These are phyloP conservation scores for Rhodotorula kratochvilovae DNA, from an alignment of 768 basidiomycete genomes.

Conservation along the genomic window DNA sequence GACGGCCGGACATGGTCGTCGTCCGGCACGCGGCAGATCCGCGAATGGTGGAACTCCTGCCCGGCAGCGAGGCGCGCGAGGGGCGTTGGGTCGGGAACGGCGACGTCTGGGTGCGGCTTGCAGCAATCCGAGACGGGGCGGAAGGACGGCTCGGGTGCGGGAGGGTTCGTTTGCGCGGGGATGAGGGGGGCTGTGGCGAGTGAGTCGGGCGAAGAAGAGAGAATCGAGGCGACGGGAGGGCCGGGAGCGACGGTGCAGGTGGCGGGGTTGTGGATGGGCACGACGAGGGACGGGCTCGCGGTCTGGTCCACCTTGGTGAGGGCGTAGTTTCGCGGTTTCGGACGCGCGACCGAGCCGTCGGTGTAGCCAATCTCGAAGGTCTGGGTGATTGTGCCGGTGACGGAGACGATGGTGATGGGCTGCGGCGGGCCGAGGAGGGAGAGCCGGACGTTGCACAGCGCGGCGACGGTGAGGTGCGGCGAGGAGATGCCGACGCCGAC, in stretches of 20 bases:
- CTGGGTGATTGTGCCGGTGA: slow-evolving; percentile 20
- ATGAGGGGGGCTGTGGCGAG: neutral
- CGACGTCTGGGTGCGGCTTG: neutral
- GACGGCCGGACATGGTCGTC: slow-evolving; percentile 29
- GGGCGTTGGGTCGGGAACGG: slow-evolving; percentile 16
- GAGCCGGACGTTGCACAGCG: slow-evolving; percentile 25
- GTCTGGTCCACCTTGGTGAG: slow-evolving; percentile 22
- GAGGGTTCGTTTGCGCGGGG: no score
- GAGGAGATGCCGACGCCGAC: slow-evolving; percentile 27
- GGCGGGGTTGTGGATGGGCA: slow-evolving; percentile 6
- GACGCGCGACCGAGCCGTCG: slow-evolving; percentile 2
- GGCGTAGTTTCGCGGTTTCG: neutral
- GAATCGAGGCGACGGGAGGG: neutral
- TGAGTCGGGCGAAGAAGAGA: neutral
- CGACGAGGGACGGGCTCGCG: neutral
- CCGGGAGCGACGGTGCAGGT: neutral
- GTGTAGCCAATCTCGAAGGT: slow-evolving; percentile 9
- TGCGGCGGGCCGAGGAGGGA: slow-evolving; percentile 17
- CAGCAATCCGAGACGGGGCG: slow-evolving; percentile 6
- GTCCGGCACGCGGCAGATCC: slow-evolving; percentile 25
- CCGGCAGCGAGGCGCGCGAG: neutral
- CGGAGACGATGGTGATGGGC: slow-evolving; percentile 7
- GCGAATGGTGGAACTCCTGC: slow-evolving; percentile 14
- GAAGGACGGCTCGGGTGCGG: neutral
- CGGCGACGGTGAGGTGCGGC: slow-evolving; percentile 30